Percentiles rank a stretch among this genome's conserved stretches.
These are phyloP conservation scores for Colletotrichum sp. DNA, from an alignment of 2,329 filamentous ascomycete genomes.

Conservation along the genomic window DNA sequence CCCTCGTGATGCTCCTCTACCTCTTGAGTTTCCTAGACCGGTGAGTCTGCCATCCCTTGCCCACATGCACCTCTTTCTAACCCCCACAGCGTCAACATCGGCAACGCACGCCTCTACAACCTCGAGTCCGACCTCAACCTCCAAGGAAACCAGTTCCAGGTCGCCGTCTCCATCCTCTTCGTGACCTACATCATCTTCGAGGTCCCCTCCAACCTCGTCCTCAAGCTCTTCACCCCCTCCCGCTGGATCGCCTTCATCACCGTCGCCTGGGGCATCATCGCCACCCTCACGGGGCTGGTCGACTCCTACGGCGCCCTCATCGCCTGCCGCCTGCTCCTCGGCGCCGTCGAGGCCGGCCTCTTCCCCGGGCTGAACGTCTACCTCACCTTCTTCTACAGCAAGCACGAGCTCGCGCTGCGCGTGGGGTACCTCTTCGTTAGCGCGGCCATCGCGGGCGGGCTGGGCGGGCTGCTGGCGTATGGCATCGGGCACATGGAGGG, in stretches of 20 bases:
- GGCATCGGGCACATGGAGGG: constrained; percentile 78
- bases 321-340: constrained; percentile 72
- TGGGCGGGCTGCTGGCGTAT: constrained; percentile 75
- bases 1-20: constrained; percentile 72
- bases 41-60: constrained; percentile 40
- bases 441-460: constrained; percentile 73
- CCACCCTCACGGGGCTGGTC: constrained; percentile 72
- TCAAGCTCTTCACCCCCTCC: constrained; percentile 67
- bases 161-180: constrained; percentile 70
- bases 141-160: constrained; percentile 72
- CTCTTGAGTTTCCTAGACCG: constrained; percentile 78
- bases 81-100: constrained; percentile 41
- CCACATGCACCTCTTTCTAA: not conserved
- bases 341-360: constrained; percentile 70
- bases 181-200: constrained; percentile 68
- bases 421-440: constrained; percentile 77
- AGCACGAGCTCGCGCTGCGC: constrained; percentile 72
- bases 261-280: constrained; percentile 68
- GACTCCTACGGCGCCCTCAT: constrained; percentile 69
- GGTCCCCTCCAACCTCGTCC: constrained; percentile 67
- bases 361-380: constrained; percentile 74
- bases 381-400: constrained; percentile 78
- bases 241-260: constrained; percentile 71
- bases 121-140: constrained; percentile 68
- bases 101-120: constrained; percentile 71